Evolutionary conservation across 805 yeast genomes (phyloP).

Genomic region (Brettanomyces custersianus): DNA sequence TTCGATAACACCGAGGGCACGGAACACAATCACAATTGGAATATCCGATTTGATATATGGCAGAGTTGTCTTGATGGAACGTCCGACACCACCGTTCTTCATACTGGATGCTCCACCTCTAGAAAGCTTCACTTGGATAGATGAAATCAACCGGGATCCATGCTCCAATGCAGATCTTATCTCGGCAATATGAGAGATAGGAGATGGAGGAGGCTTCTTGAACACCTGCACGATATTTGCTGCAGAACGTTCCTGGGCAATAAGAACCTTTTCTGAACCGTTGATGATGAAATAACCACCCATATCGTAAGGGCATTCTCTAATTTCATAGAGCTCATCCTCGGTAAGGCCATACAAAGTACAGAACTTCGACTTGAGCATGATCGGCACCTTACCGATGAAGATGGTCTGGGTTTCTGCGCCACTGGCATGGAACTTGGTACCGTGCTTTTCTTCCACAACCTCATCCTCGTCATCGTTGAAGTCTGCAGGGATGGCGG

Average conservation of each 20-base stretch:
- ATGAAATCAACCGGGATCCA: constrained; percentile 90
- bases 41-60: constrained; percentile 96
- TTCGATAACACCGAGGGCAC: constrained; percentile 97
- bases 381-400: constrained; percentile 95
- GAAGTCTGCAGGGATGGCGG: constrained; percentile 21
- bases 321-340: constrained; percentile 87
- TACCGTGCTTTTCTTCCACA: constrained; percentile 33
- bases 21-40: constrained; percentile 92
- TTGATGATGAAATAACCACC: constrained; percentile 98
- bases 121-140: constrained; percentile 84
- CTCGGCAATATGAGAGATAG: constrained; percentile 92
- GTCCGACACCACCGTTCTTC: constrained; percentile 45
- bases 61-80: constrained; percentile 89
- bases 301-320: constrained; percentile 99
- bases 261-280: constrained; percentile 96
- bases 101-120: constrained; percentile 39
- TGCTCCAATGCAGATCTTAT: constrained; percentile 94
- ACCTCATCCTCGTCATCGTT: constrained; percentile 63
- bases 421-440: constrained; percentile 24
- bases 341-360: constrained; percentile 83
- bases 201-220: constrained; percentile 95
- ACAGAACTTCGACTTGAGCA: constrained; percentile 96
- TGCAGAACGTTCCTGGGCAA: constrained; percentile 98
- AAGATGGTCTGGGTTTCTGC: constrained; percentile 41
- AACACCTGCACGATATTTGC: constrained; percentile 98